Evolutionary conservation across 108 stramenopile genomes (phyloP), one percentile per base, ranked within the genome.

Genomic region (Cyclotella baltica): DNA sequence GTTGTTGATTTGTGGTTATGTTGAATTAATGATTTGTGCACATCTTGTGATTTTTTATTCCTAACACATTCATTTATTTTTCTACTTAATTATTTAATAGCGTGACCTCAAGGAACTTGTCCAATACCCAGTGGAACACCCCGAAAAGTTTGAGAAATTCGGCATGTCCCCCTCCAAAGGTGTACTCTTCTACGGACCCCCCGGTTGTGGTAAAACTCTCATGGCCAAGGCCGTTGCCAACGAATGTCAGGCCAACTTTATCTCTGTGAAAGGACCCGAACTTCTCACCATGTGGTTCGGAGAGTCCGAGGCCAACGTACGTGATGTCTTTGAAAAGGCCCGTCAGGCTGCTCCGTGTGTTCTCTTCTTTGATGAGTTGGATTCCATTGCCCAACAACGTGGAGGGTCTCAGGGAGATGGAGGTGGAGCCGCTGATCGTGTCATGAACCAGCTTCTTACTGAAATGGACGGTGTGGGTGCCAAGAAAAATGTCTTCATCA

Each of bases 201-300:
- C 99, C 43, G 99, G 99, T 55, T 99, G 99, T 76, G 71, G 71
- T 87, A 99, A 99, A 90, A 99, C 99, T 38, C 89, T 99, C 66
- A 98, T 99, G 94, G 99, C 99, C 56, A 99, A 99, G 86, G 99
- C 99, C 30, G 99, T 99, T 25, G 99, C 99, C 69, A 99, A 99
- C 85, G 99, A 99, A 80, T 99, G 99, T 83, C 97, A 98, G 77
- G 98, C 98, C 53, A 98, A 99, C 81, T 99, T 98, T 79, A 98
- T 98, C 75, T 97, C 96, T 34, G 96, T 98, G 67, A 98, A 99
- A 93, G 98, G 99, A 64, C 99, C 99, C 36, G 99, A 99, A 88
- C 93, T 99, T 29, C 93, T 99, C 77, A 99, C 99, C 84, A 99
- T 99, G 99, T 99, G 99, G 99, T 99, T 99, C 77, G 99, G 99